phyloP scores from a whole-genome alignment of 2,329 filamentous ascomycete genomes.

The Xylariomycetidae sp. region DNA sequence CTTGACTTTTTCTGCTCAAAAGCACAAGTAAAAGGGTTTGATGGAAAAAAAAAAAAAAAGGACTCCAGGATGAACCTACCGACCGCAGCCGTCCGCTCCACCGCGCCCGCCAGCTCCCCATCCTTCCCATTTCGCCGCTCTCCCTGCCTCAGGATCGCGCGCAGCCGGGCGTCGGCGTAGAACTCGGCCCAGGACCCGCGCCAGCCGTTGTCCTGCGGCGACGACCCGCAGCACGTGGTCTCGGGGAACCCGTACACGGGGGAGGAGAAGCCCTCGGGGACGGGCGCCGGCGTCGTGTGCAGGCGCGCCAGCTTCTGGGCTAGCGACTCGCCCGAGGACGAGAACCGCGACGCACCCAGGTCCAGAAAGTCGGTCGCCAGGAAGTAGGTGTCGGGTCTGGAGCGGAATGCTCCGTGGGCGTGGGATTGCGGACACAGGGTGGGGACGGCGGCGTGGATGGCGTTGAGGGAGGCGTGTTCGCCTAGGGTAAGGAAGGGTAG shows the following conservation, averaged over 20 bases:
- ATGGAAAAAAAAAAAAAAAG: no score
- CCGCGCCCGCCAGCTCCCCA: conserved; percentile 52
- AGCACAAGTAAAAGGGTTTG: no score
- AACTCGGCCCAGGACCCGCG: conserved; percentile 76
- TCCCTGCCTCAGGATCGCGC: conserved; percentile 56
- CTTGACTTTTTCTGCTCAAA: no score
- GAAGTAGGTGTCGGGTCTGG: conserved; percentile 49
- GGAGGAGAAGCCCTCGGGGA: conserved; percentile 50
- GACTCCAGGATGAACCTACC: no score
- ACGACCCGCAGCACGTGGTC: conserved; percentile 81
- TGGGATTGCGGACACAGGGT: conserved; percentile 71
- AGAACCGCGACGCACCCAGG: conserved; percentile 41
- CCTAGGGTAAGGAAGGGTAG: conserved; percentile 46
- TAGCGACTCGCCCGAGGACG: conserved; percentile 51
- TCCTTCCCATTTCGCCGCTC: conserved; percentile 62
- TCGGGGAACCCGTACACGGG: conserved; percentile 80
- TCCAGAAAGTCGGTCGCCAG: conserved; percentile 79
- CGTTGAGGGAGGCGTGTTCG: conserved; percentile 79
- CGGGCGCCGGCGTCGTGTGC: conserved; percentile 70
- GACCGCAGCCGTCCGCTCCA: conserved; percentile 62
- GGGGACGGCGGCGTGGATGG: conserved; percentile 68
- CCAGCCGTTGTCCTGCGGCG: conserved; percentile 74
- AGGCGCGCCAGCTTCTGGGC: conserved; percentile 74
- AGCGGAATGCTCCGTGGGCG: conserved; percentile 60
- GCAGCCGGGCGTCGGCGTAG: conserved; percentile 71